Evolutionary conservation across 1,284 basidiomycete species (phyloP).

Genomic region (Takashimella tepidaria): DNA sequence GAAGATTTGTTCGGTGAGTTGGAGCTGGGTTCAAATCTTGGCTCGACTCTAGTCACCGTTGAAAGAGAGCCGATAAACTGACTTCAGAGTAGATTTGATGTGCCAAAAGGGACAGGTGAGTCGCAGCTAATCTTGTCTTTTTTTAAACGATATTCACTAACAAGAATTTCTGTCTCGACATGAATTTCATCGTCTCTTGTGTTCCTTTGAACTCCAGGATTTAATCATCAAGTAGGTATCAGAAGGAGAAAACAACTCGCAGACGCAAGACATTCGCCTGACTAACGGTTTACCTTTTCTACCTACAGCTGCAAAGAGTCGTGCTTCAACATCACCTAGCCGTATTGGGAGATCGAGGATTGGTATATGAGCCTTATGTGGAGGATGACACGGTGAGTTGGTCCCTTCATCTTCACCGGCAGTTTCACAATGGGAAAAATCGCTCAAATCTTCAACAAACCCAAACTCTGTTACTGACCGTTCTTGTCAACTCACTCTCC

Average conservation of each 20-base stretch:
- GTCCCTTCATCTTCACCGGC: no score
- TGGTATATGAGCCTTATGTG: conserved; percentile 42
- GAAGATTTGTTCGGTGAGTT: not conserved
- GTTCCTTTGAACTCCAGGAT: conserved; percentile 15
- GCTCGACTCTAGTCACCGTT: no score
- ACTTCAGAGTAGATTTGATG: conserved; percentile 35
- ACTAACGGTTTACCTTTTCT: no score
- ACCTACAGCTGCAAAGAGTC: conserved; percentile 25
- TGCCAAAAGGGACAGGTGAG: conserved; percentile 35
- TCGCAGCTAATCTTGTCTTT: no score
- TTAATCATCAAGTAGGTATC: conserved; percentile 32
- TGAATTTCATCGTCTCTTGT: not conserved
- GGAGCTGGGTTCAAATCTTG: conserved; percentile 1
- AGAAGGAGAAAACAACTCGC: no score
- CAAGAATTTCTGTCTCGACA: no score
- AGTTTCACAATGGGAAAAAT: no score
- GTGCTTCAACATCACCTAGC: conserved; percentile 44
- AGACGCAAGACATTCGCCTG: no score
- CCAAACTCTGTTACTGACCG: not conserved
- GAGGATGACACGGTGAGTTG: conserved; percentile 32
- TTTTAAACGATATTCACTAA: no score
- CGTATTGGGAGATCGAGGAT: conserved; percentile 33
- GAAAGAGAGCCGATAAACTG: not conserved
- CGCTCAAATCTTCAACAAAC: not conserved
- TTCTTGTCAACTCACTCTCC: not conserved